phyloP scores from a whole-genome alignment of 2,329 filamentous ascomycete genomes.

The Coniella lustricola region DNA sequence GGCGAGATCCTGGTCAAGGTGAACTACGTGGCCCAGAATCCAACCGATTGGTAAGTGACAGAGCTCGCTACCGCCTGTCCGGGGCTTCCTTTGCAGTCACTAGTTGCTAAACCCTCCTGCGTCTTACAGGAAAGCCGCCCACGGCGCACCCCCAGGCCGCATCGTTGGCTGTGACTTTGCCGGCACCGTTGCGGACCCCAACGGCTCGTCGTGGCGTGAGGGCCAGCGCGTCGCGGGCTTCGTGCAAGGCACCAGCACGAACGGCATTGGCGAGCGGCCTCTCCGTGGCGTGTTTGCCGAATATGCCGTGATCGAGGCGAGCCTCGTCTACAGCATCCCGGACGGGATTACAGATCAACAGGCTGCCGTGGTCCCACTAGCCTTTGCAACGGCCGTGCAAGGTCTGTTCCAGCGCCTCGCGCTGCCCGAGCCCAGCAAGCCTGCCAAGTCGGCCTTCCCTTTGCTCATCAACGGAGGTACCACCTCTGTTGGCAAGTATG shows the following conservation, averaged over 20 bases:
- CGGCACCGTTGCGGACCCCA: constrained; percentile 24
- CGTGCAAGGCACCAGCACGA: constrained; percentile 23
- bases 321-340: constrained; percentile 24
- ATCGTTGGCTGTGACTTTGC: constrained; percentile 29
- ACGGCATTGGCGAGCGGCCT: constrained; percentile 8
- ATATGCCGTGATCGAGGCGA: constrained; percentile 22
- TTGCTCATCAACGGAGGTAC: constrained; percentile 15
- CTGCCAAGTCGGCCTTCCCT: constrained; percentile 26
- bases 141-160: constrained; percentile 19
- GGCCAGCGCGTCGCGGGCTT: constrained; percentile 29
- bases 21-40: constrained; percentile 27
- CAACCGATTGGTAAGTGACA: constrained; percentile 25
- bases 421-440: constrained; percentile 25
- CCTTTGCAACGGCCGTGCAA: constrained; percentile 38
- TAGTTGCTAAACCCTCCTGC: too few species aligned
- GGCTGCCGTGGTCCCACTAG: constrained; percentile 26
- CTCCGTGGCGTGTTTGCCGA: constrained; percentile 25
- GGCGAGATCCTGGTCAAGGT: constrained; percentile 29
- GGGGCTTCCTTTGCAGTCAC: too few species aligned
- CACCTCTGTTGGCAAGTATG: constrained; percentile 14
- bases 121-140: constrained; percentile 19
- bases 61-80: too few species aligned
- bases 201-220: constrained; percentile 24
- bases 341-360: constrained; percentile 22
- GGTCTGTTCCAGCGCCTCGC: constrained; percentile 25